Conservation (phyloP, 495 filamentous ascomycete species). For the Xylaria scruposa region DNA sequence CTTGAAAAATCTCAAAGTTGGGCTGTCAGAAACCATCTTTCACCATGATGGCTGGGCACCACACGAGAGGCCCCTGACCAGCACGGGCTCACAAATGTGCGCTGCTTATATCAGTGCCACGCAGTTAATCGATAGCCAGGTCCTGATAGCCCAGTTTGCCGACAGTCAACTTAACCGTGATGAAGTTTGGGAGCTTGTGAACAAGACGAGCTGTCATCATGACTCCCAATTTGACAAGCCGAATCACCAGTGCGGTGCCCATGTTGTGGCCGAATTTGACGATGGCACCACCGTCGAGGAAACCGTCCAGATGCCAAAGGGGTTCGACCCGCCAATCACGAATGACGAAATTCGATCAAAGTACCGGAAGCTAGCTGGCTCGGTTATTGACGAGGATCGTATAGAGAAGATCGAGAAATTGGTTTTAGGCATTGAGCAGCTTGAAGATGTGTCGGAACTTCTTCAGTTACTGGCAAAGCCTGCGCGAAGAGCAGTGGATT, state of each 20-base stretch:
- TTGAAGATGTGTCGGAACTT: slow-evolving; percentile 19
- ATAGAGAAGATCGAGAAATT: slow-evolving; percentile 45
- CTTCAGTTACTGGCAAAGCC: slow-evolving; percentile 14
- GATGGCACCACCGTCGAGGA: slow-evolving; percentile 35
- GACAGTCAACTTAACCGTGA: slow-evolving; percentile 46
- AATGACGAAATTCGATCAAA: slow-evolving; percentile 50
- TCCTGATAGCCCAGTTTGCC: slow-evolving; percentile 45
- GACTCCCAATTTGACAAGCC: slow-evolving; percentile 35
- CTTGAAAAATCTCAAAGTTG: slow-evolving; percentile 20
- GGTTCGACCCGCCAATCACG: slow-evolving; percentile 38
- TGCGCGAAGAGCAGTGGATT: slow-evolving; percentile 4
- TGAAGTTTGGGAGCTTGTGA: slow-evolving; percentile 45
- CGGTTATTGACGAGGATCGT: slow-evolving; percentile 37
- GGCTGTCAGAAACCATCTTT: slow-evolving; percentile 37
- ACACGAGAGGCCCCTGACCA: slow-evolving; percentile 42
- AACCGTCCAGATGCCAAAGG: slow-evolving; percentile 34
- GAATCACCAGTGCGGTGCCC: slow-evolving; percentile 23
- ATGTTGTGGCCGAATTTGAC: slow-evolving; percentile 31
- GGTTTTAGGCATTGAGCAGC: slow-evolving; percentile 31
- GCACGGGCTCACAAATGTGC: slow-evolving; percentile 55
- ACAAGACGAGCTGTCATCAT: slow-evolving; percentile 47
- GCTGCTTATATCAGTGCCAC: slow-evolving; percentile 49
- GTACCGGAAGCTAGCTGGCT: slow-evolving; percentile 38
- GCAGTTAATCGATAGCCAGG: slow-evolving; percentile 49
- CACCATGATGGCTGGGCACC: slow-evolving; percentile 50